Conservation (phyloP, 768 basidiomycete genomes). For the Trametes gibbosa region DNA sequence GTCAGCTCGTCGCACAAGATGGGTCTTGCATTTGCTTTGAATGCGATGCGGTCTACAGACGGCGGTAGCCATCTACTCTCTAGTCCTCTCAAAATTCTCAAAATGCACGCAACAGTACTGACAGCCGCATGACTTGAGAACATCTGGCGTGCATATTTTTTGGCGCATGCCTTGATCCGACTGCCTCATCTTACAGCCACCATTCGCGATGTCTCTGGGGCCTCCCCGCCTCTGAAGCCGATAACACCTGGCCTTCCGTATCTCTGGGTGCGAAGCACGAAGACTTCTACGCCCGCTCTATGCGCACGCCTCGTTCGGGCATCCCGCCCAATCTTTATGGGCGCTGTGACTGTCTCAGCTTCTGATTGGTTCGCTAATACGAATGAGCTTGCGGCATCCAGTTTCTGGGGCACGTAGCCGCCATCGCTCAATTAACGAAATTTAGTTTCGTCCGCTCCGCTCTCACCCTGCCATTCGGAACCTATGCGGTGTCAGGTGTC, state of each 20-base stretch:
- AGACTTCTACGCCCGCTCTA: constrained; percentile 1
- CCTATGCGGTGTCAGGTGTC: background rate
- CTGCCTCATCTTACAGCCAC: background rate
- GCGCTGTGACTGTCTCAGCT: background rate
- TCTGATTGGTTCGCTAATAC: constrained; percentile 3
- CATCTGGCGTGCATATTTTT: too few species aligned
- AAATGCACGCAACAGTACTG: too few species aligned
- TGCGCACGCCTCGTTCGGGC: background rate
- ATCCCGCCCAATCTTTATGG: background rate
- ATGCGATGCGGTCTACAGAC: background rate
- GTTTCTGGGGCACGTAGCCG: constrained; percentile 9
- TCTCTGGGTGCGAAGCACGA: background rate
- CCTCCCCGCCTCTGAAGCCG: background rate
- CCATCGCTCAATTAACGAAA: background rate
- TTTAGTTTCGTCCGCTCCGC: background rate
- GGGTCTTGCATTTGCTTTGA: background rate
- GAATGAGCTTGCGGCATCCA: background rate
- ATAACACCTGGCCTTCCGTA: background rate
- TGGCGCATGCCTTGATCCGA: too few species aligned
- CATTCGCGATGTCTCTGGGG: background rate
- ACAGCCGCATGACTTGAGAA: too few species aligned
- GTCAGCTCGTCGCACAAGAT: background rate
- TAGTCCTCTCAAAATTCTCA: too few species aligned
- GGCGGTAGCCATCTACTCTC: background rate
- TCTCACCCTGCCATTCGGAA: background rate